These are phyloP conservation scores for Oryza brachyantha DNA, from an alignment of 176 grass and related monocot species.

Conservation along the genomic window DNA sequence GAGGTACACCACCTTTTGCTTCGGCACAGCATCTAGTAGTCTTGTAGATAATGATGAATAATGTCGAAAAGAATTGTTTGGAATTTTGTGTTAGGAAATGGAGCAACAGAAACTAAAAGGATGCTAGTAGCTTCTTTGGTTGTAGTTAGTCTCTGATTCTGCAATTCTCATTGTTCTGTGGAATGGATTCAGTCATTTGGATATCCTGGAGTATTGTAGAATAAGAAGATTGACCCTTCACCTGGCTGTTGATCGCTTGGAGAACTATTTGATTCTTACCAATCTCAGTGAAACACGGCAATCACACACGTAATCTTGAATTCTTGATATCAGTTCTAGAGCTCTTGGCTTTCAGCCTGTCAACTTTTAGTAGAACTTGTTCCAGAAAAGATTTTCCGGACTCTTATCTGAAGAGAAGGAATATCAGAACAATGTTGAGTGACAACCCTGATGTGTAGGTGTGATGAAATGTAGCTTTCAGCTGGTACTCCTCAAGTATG, in stretches of 20 bases:
- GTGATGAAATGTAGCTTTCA: conserved; percentile 32
- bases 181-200: conserved; percentile 13
- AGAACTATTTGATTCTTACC: conserved; percentile 35
- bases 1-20: neutral
- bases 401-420: conserved; percentile 31
- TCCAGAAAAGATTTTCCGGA: neutral
- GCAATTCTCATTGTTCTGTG: conserved; percentile 12
- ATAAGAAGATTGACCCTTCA: neutral
- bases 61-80: neutral
- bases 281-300: conserved; percentile 34
- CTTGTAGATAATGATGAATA: neutral
- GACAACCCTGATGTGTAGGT: neutral
- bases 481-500: conserved; percentile 38
- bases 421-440: neutral
- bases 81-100: neutral
- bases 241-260: neutral
- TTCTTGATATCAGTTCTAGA: neutral
- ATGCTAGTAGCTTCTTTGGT: neutral
- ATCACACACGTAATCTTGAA: conserved; percentile 8
- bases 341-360: neutral
- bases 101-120: neutral
- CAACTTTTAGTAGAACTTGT: conserved; percentile 15
- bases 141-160: conserved; percentile 12
- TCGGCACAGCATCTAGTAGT: neutral
- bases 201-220: neutral